These are phyloP conservation scores for Hypoxylon rubiginosum DNA, from an alignment of 2,329 filamentous ascomycete species.

Conservation along the genomic window DNA sequence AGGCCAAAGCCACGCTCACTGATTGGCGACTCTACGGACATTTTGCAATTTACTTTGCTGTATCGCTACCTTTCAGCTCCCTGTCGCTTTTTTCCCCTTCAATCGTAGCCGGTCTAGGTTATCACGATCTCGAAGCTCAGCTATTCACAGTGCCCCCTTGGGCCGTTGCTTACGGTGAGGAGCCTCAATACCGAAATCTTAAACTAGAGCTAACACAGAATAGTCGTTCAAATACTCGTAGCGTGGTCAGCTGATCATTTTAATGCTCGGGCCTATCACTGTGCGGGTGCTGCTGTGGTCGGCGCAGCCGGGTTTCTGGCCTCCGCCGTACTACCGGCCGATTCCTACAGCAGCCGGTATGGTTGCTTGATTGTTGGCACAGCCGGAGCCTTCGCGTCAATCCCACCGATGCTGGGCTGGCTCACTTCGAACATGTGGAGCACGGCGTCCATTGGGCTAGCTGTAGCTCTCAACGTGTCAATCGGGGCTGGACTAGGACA, in stretches of 20 bases:
- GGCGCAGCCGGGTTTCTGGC: conserved; percentile 68
- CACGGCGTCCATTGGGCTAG: conserved; percentile 75
- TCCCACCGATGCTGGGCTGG: conserved; percentile 79
- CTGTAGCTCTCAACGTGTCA: conserved; percentile 78
- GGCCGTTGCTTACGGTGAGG: conserved; percentile 61
- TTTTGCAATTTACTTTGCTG: conserved; percentile 65
- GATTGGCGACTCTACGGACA: conserved; percentile 77
- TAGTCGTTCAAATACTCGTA: conserved; percentile 56
- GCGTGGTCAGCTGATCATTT: conserved; percentile 74
- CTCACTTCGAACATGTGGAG: conserved; percentile 75
- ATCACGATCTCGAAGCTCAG: conserved; percentile 64
- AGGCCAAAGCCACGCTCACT: conserved; percentile 77
- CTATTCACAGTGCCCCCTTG: conserved; percentile 78
- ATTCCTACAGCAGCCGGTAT: conserved; percentile 73
- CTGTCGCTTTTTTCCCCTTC: conserved; percentile 67
- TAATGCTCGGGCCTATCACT: conserved; percentile 65
- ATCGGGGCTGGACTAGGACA: conserved; percentile 76
- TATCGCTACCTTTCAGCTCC: conserved; percentile 54
- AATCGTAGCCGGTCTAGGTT: conserved; percentile 63
- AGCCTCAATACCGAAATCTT: neutral
- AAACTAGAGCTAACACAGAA: conserved; percentile 27
- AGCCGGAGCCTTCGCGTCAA: conserved; percentile 75
- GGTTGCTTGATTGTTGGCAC: conserved; percentile 77
- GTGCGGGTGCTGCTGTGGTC: conserved; percentile 58
- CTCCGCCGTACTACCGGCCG: conserved; percentile 72